Percentiles rank a stretch among this genome's conserved stretches.
Conservation (phyloP, 2,329 filamentous ascomycete species). For the Penicillium sp. region DNA sequence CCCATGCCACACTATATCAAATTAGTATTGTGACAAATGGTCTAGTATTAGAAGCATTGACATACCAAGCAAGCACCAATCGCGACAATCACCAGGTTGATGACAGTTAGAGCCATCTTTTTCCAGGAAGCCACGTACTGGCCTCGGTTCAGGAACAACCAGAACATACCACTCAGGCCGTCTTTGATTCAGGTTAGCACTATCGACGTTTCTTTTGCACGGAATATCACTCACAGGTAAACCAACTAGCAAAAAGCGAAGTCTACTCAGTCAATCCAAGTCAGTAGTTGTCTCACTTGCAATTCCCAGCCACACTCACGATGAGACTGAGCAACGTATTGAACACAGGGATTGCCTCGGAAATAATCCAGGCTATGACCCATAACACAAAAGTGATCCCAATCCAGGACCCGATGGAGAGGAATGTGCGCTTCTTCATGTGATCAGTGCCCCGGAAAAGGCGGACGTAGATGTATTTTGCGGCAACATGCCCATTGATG, state of each 20-base stretch:
- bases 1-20: conserved; percentile 16
- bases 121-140: conserved; percentile 9
- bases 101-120: conserved; percentile 7
- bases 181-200: conserved; percentile 2
- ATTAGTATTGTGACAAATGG: background rate
- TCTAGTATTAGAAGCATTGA: fast-evolving
- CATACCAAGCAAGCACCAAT: conserved; percentile 16
- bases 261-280: conserved; percentile 31
- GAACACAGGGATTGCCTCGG: conserved; percentile 68
- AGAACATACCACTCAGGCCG: conserved; percentile 18
- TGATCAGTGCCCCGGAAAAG: conserved; percentile 59
- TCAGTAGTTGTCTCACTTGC: background rate
- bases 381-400: conserved; percentile 56
- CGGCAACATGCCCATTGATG: conserved; percentile 65
- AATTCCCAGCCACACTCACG: conserved; percentile 11
- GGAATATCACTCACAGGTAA: conserved; percentile 47
- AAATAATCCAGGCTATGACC: conserved; percentile 64
- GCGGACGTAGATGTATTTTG: conserved; percentile 65
- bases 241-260: conserved; percentile 65
- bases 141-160: conserved; percentile 15
- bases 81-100: conserved; percentile 12
- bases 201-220: too few species aligned
- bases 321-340: conserved; percentile 63
- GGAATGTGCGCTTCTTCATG: conserved; percentile 48
- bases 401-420: conserved; percentile 58